Evolutionary conservation across 2,329 filamentous ascomycete species (phyloP), one percentile per base, ranked within the genome.

Genomic region (Pseudopithomyces maydicus): DNA sequence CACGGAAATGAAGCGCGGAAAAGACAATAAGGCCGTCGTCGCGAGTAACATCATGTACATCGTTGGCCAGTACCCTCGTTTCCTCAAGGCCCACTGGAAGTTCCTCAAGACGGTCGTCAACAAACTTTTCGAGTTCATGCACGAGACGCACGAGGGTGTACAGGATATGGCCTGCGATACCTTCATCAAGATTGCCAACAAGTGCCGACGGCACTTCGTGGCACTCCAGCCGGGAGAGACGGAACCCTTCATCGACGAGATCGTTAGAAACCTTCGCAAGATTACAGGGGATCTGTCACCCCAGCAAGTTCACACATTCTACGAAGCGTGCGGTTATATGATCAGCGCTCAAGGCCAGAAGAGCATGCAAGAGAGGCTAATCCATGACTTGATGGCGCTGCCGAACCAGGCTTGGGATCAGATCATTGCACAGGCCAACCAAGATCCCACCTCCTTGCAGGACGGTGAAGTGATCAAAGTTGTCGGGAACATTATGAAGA

Each of bases 21-120:
- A 99, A 73, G 95, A 99, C 81, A 99, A 99, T 85, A 99, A 99
- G 77, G 95, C 95, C 12, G 95, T 99, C 10, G 95, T 99, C 39
- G 95, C 95, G 62, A 97, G 92, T 80, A 99, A 99, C 80, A 99
- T 99, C 72, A 99, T 99, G 95, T 99, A 99, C 77, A 99, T 99
- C 79, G 95, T 99, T 59, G 95, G 95, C 57, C 95, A 99, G 74
- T 99, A 99, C 74, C 95, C 95, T 36, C 91, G 95, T 19, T 99
- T 99, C 81, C 81, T 99, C 69, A 99, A 99, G 81, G 95, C 95
- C 1, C 95, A 99, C 77, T 99, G 95, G 95, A 99, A 99, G 77
- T 99, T 99, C 80, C 82, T 99, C 55, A 99, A 99, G 87, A 99
- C 95, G 2, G 95, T 99, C 17, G 95, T 99, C 72, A 99, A 99